These are phyloP conservation scores for Sophora flavescens DNA, from an alignment of 306 rosid species.

Conservation along the genomic window DNA sequence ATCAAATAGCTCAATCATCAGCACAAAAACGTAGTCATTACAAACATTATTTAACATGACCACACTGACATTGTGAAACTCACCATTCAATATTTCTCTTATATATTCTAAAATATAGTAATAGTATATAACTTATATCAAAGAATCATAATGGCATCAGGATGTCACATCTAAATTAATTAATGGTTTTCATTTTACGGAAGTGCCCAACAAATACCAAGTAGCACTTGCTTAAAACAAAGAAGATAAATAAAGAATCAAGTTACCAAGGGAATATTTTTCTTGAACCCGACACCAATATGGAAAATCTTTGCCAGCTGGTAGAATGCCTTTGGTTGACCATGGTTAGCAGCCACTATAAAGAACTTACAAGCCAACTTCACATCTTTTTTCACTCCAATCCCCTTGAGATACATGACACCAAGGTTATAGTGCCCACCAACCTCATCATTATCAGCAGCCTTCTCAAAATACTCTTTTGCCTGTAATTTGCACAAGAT, in stretches of 20 bases:
- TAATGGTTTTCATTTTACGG: background rate
- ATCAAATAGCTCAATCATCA: slow-evolving; percentile 12
- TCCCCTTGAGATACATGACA: slow-evolving; percentile 94
- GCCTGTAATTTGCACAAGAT: slow-evolving; percentile 61
- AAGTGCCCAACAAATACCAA: slow-evolving; percentile 4
- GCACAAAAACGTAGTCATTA: slow-evolving; percentile 7
- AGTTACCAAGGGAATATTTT: slow-evolving; percentile 79
- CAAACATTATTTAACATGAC: background rate
- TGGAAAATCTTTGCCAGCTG: slow-evolving; percentile 99
- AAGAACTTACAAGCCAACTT: slow-evolving; percentile 74
- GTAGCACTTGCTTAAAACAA: slow-evolving; percentile 17
- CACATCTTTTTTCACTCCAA: slow-evolving; percentile 92
- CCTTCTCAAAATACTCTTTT: slow-evolving; percentile 94
- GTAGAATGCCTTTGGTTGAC: slow-evolving; percentile 98
- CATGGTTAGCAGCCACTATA: slow-evolving; percentile 82
- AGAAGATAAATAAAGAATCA: slow-evolving; percentile 24
- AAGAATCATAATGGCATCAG: slow-evolving; percentile 7
- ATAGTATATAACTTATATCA: background rate
- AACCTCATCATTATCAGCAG: slow-evolving; percentile 75
- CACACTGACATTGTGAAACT: background rate
- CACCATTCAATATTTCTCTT: slow-evolving; percentile 6
- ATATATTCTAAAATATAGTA: slow-evolving; percentile 1
- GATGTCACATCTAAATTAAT: background rate
- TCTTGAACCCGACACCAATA: slow-evolving; percentile 90
- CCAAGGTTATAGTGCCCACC: slow-evolving; percentile 97